Evolutionary conservation across 768 basidiomycete species (phyloP), one percentile per base, ranked within the genome.

Genomic region (Lentinula aciculospora): DNA sequence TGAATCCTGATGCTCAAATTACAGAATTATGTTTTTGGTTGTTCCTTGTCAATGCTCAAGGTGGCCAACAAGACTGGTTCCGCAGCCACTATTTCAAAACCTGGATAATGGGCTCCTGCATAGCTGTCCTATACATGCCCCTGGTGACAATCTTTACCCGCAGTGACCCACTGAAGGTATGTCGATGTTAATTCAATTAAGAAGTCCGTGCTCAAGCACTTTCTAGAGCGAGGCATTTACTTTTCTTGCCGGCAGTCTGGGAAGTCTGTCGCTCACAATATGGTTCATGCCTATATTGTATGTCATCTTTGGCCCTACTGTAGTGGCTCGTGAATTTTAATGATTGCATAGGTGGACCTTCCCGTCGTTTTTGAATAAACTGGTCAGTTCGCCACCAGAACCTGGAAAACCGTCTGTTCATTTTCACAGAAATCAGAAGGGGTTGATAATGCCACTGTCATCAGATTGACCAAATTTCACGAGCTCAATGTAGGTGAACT

Each of bases 1-100:
- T 31, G 37, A 32, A 25, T 29, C 45, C 47, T 40, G 3, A 27
- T 57, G 19, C 51, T n/a, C 49, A 58, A 60, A 31, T 60, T 45
- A 50, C 58, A 91, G 91, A 94, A 63, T 76, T 93, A 0, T 93
- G 89, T 64, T 94, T 94, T 68, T 93, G 92, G 91, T 71, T 92
- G 12, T 94, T 90, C 73, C 80, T 94, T 36, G 74, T 92, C 49
- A 88, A 88, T 57, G 74, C 86, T 2, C 75, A 80, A 19, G 76
- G 83, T 0, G 68, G 70, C 1, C 81, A 86, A 60, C 84, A 81
- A 64, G 80, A 89, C 63, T 94, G 91, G 91, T 92, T 93, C 73
- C 72, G 74, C 17, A 89, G 82, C 64, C 60, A 73, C 19, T 90
- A 91, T 64, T 93, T 91, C 76, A 88, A 81, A 68, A 73, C 74